A percentile compares a stretch with the other conserved stretches of the same genome.
These are phyloP conservation scores for Cucumis melo DNA, from an alignment of 306 rosid species.

Conservation along the genomic window DNA sequence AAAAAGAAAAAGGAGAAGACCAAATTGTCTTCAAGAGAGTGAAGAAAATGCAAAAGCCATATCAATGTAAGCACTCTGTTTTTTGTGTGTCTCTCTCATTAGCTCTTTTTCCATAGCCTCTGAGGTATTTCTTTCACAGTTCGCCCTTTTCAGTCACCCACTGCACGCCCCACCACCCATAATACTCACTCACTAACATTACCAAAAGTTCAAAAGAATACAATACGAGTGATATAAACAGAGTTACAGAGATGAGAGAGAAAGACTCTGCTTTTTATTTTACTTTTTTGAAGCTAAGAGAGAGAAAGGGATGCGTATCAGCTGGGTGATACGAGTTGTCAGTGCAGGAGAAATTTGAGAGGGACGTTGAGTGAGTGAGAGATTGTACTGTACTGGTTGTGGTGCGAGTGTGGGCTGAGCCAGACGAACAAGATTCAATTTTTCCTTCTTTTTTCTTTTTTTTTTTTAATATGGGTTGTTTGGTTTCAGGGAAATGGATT, in stretches of 20 bases:
- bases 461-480: background rate
- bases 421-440: background rate
- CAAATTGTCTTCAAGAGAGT: background rate
- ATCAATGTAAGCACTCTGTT: background rate
- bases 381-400: background rate
- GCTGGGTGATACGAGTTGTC: slow-evolving; percentile 26
- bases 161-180: slow-evolving; percentile 2
- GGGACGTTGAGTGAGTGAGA: background rate
- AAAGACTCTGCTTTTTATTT: background rate
- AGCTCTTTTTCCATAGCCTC: background rate
- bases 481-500: background rate
- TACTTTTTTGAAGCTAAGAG: background rate
- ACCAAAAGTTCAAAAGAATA: slow-evolving; percentile 6
- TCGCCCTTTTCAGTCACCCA: slow-evolving; percentile 6
- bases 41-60: slow-evolving; percentile 10
- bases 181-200: slow-evolving; percentile 17
- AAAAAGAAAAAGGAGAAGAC: background rate
- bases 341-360: slow-evolving; percentile 32
- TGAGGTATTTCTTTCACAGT: background rate
- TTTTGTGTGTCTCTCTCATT: background rate
- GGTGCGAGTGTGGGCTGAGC: background rate
- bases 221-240: background rate
- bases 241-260: background rate
- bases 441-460: no score
- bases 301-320: slow-evolving; percentile 12